Evolutionary conservation across 345 rosid species (phyloP).

Genomic region (Lenwebbia sp.): DNA sequence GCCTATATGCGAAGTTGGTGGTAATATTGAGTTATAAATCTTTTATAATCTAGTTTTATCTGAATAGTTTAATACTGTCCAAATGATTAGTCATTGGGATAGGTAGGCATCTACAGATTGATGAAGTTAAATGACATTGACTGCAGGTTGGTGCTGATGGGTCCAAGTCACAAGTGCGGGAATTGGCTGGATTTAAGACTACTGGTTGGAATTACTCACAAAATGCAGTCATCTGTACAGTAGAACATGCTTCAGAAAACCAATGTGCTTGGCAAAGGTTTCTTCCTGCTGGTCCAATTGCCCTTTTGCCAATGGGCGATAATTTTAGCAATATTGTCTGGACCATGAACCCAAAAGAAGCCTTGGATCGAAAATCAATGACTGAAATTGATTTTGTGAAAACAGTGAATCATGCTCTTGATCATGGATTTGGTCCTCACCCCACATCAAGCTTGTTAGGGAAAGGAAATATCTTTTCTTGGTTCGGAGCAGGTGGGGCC

Average conservation of each 20-base stretch:
- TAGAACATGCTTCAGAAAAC: constrained; percentile 65
- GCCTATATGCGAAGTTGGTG: constrained; percentile 74
- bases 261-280: constrained; percentile 88
- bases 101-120: background rate
- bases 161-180: constrained; percentile 79
- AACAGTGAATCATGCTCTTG: constrained; percentile 69
- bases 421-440: constrained; percentile 75
- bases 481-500: constrained; percentile 37
- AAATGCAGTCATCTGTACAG: constrained; percentile 86
- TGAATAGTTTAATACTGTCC: background rate
- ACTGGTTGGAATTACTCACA: constrained; percentile 90
- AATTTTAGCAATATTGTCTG: constrained; percentile 88
- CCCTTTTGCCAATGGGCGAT: constrained; percentile 79
- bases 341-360: constrained; percentile 82
- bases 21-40: constrained; percentile 30
- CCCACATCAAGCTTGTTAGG: constrained; percentile 43
- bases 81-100: background rate
- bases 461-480: constrained; percentile 30
- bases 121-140: background rate
- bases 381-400: constrained; percentile 68
- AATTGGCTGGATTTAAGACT: constrained; percentile 69
- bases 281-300: constrained; percentile 88
- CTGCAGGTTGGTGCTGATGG: constrained; percentile 94
- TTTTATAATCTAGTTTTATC: constrained; percentile 1
- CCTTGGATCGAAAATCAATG: constrained; percentile 56